phyloP scores from a whole-genome alignment of 1,284 basidiomycete species.

The Ceratobasidium sp. region DNA sequence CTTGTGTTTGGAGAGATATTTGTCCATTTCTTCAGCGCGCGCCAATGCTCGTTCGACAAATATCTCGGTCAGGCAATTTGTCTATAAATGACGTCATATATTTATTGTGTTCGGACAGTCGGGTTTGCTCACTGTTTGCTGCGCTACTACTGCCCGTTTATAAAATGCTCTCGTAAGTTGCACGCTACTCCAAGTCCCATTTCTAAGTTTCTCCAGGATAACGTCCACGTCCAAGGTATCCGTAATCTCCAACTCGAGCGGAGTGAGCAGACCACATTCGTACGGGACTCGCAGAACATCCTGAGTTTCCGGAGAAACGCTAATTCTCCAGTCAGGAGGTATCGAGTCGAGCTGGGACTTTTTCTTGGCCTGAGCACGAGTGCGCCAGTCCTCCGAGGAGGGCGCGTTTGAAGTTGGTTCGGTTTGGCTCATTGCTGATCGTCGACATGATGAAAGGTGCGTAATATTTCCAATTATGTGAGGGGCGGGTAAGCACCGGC shows the following conservation, averaged over 20 bases:
- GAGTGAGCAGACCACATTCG: conserved; percentile 64
- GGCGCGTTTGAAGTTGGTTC: too few relatives aligned
- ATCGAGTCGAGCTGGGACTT: conserved; percentile 60
- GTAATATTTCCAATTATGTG: too few relatives aligned
- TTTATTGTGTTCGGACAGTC: conserved; percentile 16
- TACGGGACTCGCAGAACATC: conserved; percentile 65
- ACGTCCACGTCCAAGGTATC: conserved; percentile 56
- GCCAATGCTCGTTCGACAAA: conserved; percentile 44
- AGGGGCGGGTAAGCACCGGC: too few relatives aligned
- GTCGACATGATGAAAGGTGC: too few relatives aligned
- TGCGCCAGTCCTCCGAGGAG: conserved; percentile 55
- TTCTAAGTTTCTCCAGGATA: conserved; percentile 59
- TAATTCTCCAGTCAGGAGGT: conserved; percentile 65
- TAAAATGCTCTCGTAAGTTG: conserved; percentile 77
- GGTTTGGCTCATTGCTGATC: too few relatives aligned
- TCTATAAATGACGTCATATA: conserved; percentile 49
- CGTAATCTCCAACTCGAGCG: conserved; percentile 71
- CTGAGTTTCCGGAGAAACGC: conserved; percentile 52
- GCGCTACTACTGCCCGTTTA: conserved; percentile 80
- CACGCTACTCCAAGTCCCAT: conserved; percentile 63
- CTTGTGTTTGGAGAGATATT: conserved; percentile 46
- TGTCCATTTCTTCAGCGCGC: conserved; percentile 43
- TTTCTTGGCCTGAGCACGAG: conserved; percentile 60
- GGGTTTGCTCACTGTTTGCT: conserved; percentile 73
- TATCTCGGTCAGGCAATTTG: conserved; percentile 68